A percentile compares a stretch with the other conserved stretches of the same genome.
These are phyloP conservation scores for Paecilomyces fulvus DNA, from an alignment of 2,329 filamentous ascomycete genomes.

Conservation along the genomic window DNA sequence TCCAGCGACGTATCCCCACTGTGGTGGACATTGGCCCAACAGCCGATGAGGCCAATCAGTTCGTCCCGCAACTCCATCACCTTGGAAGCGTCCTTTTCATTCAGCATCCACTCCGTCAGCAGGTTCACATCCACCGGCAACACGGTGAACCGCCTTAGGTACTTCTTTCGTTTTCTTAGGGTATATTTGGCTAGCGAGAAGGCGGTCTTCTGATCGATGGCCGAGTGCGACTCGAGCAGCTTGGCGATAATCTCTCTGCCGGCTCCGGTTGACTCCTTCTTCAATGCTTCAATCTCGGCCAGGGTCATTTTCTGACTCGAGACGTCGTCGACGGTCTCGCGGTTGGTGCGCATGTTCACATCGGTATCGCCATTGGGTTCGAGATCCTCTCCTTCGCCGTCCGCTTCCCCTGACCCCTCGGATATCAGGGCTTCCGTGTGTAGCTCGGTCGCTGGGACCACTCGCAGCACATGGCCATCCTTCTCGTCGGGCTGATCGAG, in stretches of 20 bases:
- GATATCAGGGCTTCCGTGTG: conserved; percentile 66
- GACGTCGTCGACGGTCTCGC: conserved; percentile 54
- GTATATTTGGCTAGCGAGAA: conserved; percentile 96
- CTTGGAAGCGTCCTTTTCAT: conserved; percentile 69
- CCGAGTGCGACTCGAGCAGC: conserved; percentile 79
- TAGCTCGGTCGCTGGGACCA: conserved; percentile 73
- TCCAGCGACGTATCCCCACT: conserved; percentile 35
- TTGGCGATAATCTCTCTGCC: conserved; percentile 90
- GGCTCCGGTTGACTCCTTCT: conserved; percentile 63
- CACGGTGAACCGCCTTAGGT: conserved; percentile 77
- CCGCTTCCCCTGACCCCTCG: conserved; percentile 29
- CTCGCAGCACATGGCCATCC: conserved; percentile 57
- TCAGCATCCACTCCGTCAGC: conserved; percentile 67
- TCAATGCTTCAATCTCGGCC: conserved; percentile 63
- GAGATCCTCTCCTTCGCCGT: conserved; percentile 28
- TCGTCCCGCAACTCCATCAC: conserved; percentile 85
- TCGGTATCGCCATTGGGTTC: conserved; percentile 24
- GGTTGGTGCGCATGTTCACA: conserved; percentile 53
- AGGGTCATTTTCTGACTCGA: conserved; percentile 66
- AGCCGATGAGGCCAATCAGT: conserved; percentile 68
- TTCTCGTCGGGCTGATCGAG: conserved; percentile 56
- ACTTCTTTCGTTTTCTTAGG: conserved; percentile 87
- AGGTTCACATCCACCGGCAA: conserved; percentile 72
- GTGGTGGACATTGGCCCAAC: conserved; percentile 85
- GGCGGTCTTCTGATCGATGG: conserved; percentile 84